Base-by-base conservation (phyloP, 2,329 filamentous ascomycete genomes). In the Didymella glomerata region DNA sequence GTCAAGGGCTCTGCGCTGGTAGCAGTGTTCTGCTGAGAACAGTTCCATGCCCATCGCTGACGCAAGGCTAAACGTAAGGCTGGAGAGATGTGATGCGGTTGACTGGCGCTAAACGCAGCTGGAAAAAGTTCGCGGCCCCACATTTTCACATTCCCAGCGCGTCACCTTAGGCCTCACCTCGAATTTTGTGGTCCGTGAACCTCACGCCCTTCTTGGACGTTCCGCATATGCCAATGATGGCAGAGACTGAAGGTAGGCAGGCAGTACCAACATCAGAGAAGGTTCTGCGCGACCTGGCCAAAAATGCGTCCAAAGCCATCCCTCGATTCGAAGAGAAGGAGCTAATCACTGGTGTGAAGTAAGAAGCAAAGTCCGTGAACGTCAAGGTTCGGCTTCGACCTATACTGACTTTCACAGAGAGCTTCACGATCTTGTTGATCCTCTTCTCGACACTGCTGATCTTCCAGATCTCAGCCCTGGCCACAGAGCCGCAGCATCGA, bases 401-500 rank as follows among this genome's bases (percentile, higher is more conserved):
- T 51, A 22, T 50, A 52, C 72, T 76, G 44, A 75, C 57, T 10
- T 18, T 25, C n/a, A n/a, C 57, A 77, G 75, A 57, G 58, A 70
- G 30, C 63, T 78, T 8, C 66, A 72, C 41, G 58, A 54, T 18
- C 45, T 76, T 18, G 42, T 77, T 34, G 63, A 60, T 27, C 70
- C 73, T 11, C 54, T 77, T 2, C 46, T 77, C 28, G 69, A 72
- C n/a, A 77, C 75, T 9, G 72, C 76, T 16, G 69, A 73, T 47
- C 47, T 71, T 4, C 56, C 68, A 18, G 70, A 77, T 16, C 55
- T 77, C 11, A 64, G 67, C 13, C 67, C 72, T 34, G 69, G 75
- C 16, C 80, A 82, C 63, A 73, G 79, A 49, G 80, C 81, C 5
- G 79, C 79, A 42, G 80, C 81, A 38, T 81, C 78, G 63, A 83